Base-by-base conservation (phyloP, 1,284 basidiomycete species). In the Phlebopus sp. region DNA sequence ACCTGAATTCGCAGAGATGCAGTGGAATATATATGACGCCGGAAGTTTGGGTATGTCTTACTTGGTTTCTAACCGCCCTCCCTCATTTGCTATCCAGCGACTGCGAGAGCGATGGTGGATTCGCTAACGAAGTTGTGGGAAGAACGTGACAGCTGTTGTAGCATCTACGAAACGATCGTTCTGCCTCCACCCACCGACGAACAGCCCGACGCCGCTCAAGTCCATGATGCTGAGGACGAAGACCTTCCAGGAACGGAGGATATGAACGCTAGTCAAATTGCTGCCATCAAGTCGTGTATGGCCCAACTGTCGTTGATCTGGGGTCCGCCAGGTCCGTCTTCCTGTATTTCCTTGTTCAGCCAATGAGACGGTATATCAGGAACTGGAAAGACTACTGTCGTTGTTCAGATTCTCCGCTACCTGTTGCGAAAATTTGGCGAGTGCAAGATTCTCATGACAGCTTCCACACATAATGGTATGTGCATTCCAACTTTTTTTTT, bases 381-480 rank as follows among this genome's bases (percentile, higher is more conserved):
- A 0, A 85, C 82, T 0, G 82, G 83, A 29, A 86, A 85, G 62
- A 84, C 82, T 0, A 84, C 81, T 0, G 82, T 84, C 1, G 79
- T 84, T 2, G 74, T 84, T 1, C 73, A 80, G 49, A 81, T 84
- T 36, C 69, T 84, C 11, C 65, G 67, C 13, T 69, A 68, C 27
- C 69, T 81, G 27, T 51, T 84, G 11, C 60, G 49, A 37, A 58
- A 62, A 29, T 63, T 62, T 19, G 55, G 64, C 5, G 66, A 71
- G 2, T 57, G 60, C 5, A 80, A 75, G 55, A 78, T 85, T 23
- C 65, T 84, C 15, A 81, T 84, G 79, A 81, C 82, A 0, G 82
- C 82, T 0, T 85, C 82, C 0, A 84, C 82, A 0, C 80, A 84
- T 55, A 84, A 84, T 49, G 82, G 81, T 79, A 53, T 44, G 59